Evolutionary conservation across 2,329 filamentous ascomycete genomes (phyloP).

Genomic region (Aspergillus versicolor): DNA sequence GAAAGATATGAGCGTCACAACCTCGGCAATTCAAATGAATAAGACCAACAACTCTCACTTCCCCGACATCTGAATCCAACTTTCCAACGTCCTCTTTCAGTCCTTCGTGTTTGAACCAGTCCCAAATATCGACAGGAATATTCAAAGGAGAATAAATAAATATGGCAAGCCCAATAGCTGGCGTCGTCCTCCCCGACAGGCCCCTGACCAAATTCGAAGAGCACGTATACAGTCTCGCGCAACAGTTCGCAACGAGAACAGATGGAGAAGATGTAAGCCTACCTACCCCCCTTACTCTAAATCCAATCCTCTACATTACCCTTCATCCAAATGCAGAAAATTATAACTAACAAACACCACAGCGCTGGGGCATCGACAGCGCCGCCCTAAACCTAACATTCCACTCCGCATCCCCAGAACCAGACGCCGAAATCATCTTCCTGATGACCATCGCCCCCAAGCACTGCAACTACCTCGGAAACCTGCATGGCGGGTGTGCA

Average conservation of each 20-base stretch:
- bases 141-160: background rate
- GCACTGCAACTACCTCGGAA: slow-evolving; percentile 86
- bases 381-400: background rate
- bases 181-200: background rate
- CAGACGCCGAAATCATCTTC: slow-evolving; percentile 36
- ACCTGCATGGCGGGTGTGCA: slow-evolving; percentile 80
- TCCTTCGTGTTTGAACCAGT: background rate
- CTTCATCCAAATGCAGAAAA: background rate
- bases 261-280: background rate
- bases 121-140: background rate
- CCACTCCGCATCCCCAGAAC: slow-evolving; percentile 7
- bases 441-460: slow-evolving; percentile 70
- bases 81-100: background rate
- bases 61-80: background rate
- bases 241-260: background rate
- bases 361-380: slow-evolving; percentile 2
- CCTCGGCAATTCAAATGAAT: background rate
- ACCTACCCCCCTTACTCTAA: too few relatives aligned
- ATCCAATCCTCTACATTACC: too few relatives aligned
- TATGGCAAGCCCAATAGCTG: slow-evolving; percentile 6
- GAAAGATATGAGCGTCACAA: background rate
- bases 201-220: slow-evolving; percentile 1
- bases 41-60: background rate
- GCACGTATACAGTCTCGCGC: background rate
- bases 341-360: background rate